Base-by-base conservation (phyloP, 169 alveolate genomes). In the Plasmodium chabaudi region DNA sequence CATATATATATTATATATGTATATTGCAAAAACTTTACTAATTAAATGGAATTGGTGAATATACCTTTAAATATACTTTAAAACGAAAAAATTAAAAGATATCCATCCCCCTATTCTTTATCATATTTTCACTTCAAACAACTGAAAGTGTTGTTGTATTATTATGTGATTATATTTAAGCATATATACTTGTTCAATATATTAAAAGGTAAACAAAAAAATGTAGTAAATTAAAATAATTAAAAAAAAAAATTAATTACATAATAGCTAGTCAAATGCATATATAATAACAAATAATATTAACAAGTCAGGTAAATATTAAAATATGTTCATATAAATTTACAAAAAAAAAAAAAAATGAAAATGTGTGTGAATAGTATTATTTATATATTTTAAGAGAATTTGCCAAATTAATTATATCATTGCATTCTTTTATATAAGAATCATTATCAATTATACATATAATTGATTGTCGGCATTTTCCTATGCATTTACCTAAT, bases 401-500 rank as follows among this genome's bases (percentile, higher is more conserved):
- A 0, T 39, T 79, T 9, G 89, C 89, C 23, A 79, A 27, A 56
- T 46, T 17, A 39, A 79, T 71, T 25, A 79, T 79, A 15, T 21
- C 72, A 23, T 79, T 59, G 39, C 89, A 79, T 60, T 79, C 89
- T 42, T 70, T 42, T 79, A 79, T 79, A 34, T 39, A 79, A 17
- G 89, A 79, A 21, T 79, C 89, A 25, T 79, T 79, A 19, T 79
- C 82, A n/a, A 79, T 60, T 53, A 79, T 25, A 27, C 89, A 60
- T 34, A 79, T 65, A 7, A 79, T 70, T 57, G 84, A 65, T 59
- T 79, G 89, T 59, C 89, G 51, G 4, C 84, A 55, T 55, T 79
- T 79, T 1, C 42, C 53, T 55, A 79, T 79, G 27, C 89, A 79
- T 60, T 79, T 79, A 2, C 89, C 89, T 5, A 79, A 21, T 23